Conservation (phyloP, 306 rosid species). For the Cyclanthera cordifolia region DNA sequence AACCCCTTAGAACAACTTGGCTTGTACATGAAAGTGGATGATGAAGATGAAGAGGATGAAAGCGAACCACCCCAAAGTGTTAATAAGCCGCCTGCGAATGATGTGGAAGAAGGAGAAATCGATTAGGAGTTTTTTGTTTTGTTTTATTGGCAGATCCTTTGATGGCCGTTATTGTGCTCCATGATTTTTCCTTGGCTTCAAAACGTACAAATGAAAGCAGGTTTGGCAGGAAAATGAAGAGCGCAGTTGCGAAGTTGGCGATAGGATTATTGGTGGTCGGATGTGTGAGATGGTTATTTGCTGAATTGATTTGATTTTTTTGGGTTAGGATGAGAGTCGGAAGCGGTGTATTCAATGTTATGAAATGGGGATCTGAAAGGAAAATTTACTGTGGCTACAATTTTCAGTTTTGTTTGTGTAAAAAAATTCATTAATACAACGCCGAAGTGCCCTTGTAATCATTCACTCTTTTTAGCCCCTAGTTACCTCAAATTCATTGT, state of each 20-base stretch:
- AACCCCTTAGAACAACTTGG: slow-evolving; percentile 73
- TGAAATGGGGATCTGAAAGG: not conserved
- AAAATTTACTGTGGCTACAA: not conserved
- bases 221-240: slow-evolving; percentile 10
- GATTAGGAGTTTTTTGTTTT: slow-evolving; percentile 21
- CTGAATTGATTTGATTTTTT: slow-evolving; percentile 8
- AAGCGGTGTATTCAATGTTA: not conserved
- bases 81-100: slow-evolving; percentile 39
- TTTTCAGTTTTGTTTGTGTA: slow-evolving; percentile 13
- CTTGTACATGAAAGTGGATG: slow-evolving; percentile 67
- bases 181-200: slow-evolving; percentile 13
- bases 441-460: too few species aligned
- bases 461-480: too few species aligned
- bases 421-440: not conserved
- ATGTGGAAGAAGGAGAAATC: slow-evolving; percentile 75
- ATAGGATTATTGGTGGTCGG: not conserved
- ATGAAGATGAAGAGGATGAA: slow-evolving; percentile 71
- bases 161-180: slow-evolving; percentile 3
- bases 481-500: too few species aligned
- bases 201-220: slow-evolving; percentile 1
- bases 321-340: not conserved
- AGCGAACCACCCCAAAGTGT: slow-evolving; percentile 17
- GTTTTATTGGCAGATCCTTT: not conserved
- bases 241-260: not conserved
- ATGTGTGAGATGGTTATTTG: not conserved